Base-by-base conservation (phyloP, 2,329 filamentous ascomycete genomes). In the Amylocarpus encephaloides region DNA sequence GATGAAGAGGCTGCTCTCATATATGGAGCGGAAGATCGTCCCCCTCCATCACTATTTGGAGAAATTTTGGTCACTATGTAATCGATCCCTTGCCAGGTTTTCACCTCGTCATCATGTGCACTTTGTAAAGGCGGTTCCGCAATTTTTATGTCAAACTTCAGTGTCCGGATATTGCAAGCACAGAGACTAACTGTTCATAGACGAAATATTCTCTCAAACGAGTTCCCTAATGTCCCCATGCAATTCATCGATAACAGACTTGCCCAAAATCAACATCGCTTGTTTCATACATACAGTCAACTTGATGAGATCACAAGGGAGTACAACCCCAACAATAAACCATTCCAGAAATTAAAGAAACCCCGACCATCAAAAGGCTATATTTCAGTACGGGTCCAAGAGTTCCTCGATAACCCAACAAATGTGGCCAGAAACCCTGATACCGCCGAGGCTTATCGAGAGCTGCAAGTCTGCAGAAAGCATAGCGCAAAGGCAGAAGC, bases 391-490 rank as follows among this genome's bases (percentile, higher is more conserved):
- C 22, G 22, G 22, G 22, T 26, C 4, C 22, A 26, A 26, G 22
- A 34, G 19, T 49, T 52, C 2, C 26, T 48, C 5, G 45, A 45
- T 2, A 29, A 61, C 40, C 45, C 52, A 26, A 33, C 19, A 9
- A 39, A 19, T 15, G 49, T 60, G 15, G 39, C 43, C 3, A 15
- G 26, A 11, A 29, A 49, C 16, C 29, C 39, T 1, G 45, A 51
- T 15, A 48, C 42, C 13, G n/a, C 38, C 9, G 61, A 62, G 49
- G 55, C 57, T 13, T 38, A 61, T 2, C 68, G 61, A n/a, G 75
- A 76, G 54, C 65, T 73, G 19, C 56, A 62, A 16, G 67, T 66
- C 12, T 71, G 70, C 3, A 63, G 69, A 45, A 58, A 59, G 13
- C 43, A 71, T 16, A 58, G 57, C 30, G 48, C 54, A 5, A 61